Evolutionary conservation across 352 stramenopile genomes (phyloP).

Genomic region (Globisporangium solare): DNA sequence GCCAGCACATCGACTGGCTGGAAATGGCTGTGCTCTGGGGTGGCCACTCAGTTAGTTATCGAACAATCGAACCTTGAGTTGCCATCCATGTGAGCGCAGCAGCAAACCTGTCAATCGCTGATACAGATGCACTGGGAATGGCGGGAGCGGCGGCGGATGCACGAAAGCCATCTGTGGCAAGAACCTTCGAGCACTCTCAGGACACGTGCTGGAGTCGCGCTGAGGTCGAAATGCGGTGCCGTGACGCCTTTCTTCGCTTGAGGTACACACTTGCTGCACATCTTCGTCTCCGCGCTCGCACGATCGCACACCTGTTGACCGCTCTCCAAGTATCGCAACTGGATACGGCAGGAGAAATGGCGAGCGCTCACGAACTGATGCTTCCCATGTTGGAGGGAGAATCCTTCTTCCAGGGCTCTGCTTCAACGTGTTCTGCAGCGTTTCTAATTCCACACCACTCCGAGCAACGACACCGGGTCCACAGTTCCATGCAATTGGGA

Average conservation of each 20-base stretch:
- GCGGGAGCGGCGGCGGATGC: neutral
- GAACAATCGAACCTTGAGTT: neutral
- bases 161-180: neutral
- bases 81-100: neutral
- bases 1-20: neutral
- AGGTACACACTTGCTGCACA: neutral
- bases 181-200: neutral
- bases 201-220: neutral
- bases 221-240: neutral
- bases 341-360: conserved; percentile 63
- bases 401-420: conserved; percentile 20
- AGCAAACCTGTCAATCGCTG: neutral
- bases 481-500: conserved; percentile 19
- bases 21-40: conserved; percentile 1
- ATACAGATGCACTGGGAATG: neutral
- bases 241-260: neutral
- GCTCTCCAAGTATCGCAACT: conserved; percentile 26
- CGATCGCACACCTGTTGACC: neutral
- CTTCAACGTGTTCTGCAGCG: conserved; percentile 6
- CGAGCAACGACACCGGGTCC: conserved; percentile 6
- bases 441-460: neutral
- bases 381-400: conserved; percentile 64
- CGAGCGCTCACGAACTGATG: conserved; percentile 22
- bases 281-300: neutral
- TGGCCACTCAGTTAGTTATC: conserved; percentile 1